Base-by-base conservation (phyloP, 306 rosid species). In the Cucumis melo region DNA sequence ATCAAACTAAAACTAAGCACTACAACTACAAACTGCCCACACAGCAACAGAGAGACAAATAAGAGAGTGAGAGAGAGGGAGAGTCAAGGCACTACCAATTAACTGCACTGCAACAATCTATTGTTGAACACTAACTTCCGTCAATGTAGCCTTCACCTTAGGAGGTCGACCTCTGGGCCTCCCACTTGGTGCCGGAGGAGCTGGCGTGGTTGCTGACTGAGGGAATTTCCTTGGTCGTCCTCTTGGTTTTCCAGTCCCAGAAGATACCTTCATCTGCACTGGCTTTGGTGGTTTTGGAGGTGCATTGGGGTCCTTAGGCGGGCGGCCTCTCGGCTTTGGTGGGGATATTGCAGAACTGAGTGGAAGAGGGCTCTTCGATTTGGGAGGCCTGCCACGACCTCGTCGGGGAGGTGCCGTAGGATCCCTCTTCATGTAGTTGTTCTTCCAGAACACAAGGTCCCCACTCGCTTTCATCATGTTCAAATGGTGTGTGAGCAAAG, bases 91-190 rank as follows among this genome's bases (percentile, higher is more conserved):
- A 73, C 77, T 73, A 73, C 77, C 77, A 73, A 73, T 73, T 32
- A 73, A 73, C 46, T 53, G 62, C 77, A 51, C 46, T 50, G 61
- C 61, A 53, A 73, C 23, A 19, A 32, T 32, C 81, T 86, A 89
- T 56, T 85, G 80, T 78, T 83, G 78, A 80, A 89, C 91, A 76
- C 92, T 85, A 57, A 89, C 92, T 86, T 87, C 92, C 10, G 88
- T 79, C 81, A 86, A 61, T 34, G 85, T 71, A 77, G 86, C 73
- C 87, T 91, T 93, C 84, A 34, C 87, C 87, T 93, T 91, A 0
- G 95, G 97, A 59, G 98, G 98, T 74, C 98, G 83, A 13, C 98
- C 96, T 65, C 97, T 83, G 0, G 88, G 89, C 89, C 82, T 87
- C 12, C 87, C 92, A 1, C 80, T 72, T 21, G 85, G 68, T 0